Base-by-base conservation (phyloP, 2,329 filamentous ascomycete species). In the Lasiodiplodia gonubiensis region DNA sequence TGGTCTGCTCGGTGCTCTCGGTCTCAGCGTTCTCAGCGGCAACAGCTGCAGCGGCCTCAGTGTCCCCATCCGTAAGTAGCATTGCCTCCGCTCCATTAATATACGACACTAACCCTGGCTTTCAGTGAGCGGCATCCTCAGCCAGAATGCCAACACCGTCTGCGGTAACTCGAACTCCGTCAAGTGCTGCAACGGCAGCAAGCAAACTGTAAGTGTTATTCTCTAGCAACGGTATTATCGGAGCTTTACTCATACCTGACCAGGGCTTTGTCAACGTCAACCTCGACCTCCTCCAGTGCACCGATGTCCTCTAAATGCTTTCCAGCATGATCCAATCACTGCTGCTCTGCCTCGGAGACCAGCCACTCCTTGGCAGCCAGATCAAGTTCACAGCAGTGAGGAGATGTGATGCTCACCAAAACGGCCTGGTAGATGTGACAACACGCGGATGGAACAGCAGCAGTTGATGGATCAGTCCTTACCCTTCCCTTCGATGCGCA, bases 111-210 rank as follows among this genome's bases (percentile, higher is more conserved):
- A 10, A 21, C 42, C 7, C 10, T 42, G 35, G 11, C 2, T 42
- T n/a, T 46, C 42, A 57, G 53, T 57, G 33, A 18, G 4, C 30
- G 8, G 7, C 53, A 18, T 57, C 53, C 53, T 57, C 10, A 2
- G n/a, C 12, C 0, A 0, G 21, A 42, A 1, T 21, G 53, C 53
- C 53, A 39, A 1, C 33, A 4, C 10, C 2, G 53, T 37, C 33
- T 57, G 53, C 35, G 53, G 53, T n/a, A 59, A 39, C 67, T 49
- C 46, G 1, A 70, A 69, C 53, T 10, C 35, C 42, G 67, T 70
- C 52, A 61, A 67, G 66, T 70, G 69, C 69, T 70, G 69, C 69
- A 2, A 48, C 37, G 69, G 69, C n/a, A 55, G 66, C 65, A 70
- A 70, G 64, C 64, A 70, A 37, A 35, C 67, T 30, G 69, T 70